phyloP scores from a whole-genome alignment of 176 grass and related monocot species.

The Dendrocalamus sinicus region DNA sequence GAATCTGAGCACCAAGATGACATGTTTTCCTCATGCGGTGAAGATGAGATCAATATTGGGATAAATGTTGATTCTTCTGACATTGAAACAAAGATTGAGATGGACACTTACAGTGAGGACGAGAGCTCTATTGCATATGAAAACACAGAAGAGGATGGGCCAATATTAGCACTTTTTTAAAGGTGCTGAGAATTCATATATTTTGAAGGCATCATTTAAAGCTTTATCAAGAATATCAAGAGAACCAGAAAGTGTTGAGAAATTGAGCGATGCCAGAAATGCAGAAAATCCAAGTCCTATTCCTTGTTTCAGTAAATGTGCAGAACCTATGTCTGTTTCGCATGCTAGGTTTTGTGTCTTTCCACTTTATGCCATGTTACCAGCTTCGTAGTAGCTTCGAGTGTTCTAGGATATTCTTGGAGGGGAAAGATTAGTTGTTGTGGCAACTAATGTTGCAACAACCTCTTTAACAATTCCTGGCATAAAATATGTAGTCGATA shows the following conservation, averaged over 20 bases:
- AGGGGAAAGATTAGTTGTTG: conserved; percentile 75
- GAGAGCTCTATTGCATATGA: conserved; percentile 51
- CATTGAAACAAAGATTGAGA: conserved; percentile 66
- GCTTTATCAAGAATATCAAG: conserved; percentile 59
- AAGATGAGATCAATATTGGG: conserved; percentile 56
- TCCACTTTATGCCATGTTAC: conserved; percentile 95
- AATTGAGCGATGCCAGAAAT: conserved; percentile 32
- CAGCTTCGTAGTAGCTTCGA: conserved; percentile 86
- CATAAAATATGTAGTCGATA: conserved; percentile 96
- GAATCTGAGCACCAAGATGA: conserved; percentile 60
- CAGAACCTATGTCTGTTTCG: conserved; percentile 32
- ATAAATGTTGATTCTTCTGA: conserved; percentile 64
- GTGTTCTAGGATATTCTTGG: conserved; percentile 79
- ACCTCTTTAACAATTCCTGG: conserved; percentile 97
- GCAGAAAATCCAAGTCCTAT: conserved; percentile 32
- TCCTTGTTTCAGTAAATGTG: conserved; percentile 33
- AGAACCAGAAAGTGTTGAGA: conserved; percentile 27
- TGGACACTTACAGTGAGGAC: conserved; percentile 66
- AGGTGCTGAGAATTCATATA: conserved; percentile 57
- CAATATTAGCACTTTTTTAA: conserved; percentile 71
- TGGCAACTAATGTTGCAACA: conserved; percentile 98
- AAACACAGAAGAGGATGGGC: conserved; percentile 53
- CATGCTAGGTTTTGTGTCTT: conserved; percentile 59
- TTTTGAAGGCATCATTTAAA: conserved; percentile 80
- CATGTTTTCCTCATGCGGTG: conserved; percentile 64